phyloP scores from a whole-genome alignment of 108 stramenopile genomes.

The Pseudonitzschia multiseries region DNA sequence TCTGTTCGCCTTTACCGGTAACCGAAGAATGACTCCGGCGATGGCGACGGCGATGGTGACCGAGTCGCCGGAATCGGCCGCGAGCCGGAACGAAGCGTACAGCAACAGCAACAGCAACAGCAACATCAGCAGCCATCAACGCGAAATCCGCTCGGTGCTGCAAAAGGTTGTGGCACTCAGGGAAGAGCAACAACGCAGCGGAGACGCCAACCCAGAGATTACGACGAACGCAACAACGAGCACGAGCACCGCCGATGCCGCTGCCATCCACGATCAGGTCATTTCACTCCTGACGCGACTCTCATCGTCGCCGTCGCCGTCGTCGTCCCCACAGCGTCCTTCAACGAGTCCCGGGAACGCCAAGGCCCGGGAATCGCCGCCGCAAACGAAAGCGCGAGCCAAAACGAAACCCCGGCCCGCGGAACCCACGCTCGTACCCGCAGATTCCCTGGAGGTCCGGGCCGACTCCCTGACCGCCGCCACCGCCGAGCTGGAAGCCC shows the following conservation, averaged over 20 bases:
- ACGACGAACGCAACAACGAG: neutral
- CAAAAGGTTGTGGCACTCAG: neutral
- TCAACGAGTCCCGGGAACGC: neutral
- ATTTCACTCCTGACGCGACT: neutral
- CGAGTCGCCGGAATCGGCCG: neutral
- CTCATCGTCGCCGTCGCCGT: neutral
- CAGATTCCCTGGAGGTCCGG: neutral
- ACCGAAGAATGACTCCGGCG: neutral
- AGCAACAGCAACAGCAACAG: no score
- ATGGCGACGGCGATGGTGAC: neutral
- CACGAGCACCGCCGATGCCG: neutral
- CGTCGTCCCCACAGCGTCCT: no score
- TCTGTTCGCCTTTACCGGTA: conserved; percentile 3
- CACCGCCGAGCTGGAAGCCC: neutral
- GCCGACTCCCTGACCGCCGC: neutral
- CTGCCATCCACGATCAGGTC: neutral
- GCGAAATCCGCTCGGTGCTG: conserved; percentile 6
- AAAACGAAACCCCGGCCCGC: neutral
- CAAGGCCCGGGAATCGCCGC: neutral
- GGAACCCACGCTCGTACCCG: neutral
- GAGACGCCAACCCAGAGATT: neutral
- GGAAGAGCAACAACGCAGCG: neutral
- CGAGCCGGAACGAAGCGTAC: neutral
- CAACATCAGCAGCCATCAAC: neutral
- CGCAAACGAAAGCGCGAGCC: conserved; percentile 7